Percentiles rank a stretch among this genome's conserved stretches.
Evolutionary conservation across 352 stramenopile genomes (phyloP).

Genomic region (Thraustochytrium sp.): DNA sequence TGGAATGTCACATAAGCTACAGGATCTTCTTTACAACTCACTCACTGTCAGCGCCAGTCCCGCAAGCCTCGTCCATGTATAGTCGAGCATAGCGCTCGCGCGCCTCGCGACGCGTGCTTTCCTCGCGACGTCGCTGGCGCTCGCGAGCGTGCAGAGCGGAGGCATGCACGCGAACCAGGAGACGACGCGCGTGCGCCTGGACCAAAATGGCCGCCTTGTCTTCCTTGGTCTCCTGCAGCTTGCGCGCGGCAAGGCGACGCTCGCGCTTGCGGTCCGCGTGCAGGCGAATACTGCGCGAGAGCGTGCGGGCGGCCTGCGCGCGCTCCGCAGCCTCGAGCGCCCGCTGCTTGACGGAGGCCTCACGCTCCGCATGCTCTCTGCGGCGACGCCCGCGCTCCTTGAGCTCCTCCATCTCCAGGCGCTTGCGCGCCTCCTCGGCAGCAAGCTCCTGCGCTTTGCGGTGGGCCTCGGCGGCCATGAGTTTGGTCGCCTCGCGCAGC

Average conservation of each 20-base stretch:
- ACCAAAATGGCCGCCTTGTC: slow-evolving; percentile 13
- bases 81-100: slow-evolving; percentile 4
- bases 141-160: not conserved
- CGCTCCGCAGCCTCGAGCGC: not conserved
- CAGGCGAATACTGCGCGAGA: not conserved
- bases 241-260: not conserved
- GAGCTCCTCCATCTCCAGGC: not conserved
- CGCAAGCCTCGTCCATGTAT: not conserved
- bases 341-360: not conserved
- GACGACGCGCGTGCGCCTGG: not conserved
- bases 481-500: not conserved
- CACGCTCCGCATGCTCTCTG: not conserved
- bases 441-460: not conserved
- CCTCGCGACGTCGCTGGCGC: not conserved
- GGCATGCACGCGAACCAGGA: not conserved
- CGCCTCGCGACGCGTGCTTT: not conserved
- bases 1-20: not conserved
- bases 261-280: not conserved
- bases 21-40: not conserved
- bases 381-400: not conserved
- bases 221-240: not conserved
- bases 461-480: not conserved
- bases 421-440: not conserved
- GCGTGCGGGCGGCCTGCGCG: not conserved
- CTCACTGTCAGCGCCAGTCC: not conserved